These are phyloP conservation scores for Mycena rebaudengoi DNA, from an alignment of 768 basidiomycete species.

Conservation along the genomic window DNA sequence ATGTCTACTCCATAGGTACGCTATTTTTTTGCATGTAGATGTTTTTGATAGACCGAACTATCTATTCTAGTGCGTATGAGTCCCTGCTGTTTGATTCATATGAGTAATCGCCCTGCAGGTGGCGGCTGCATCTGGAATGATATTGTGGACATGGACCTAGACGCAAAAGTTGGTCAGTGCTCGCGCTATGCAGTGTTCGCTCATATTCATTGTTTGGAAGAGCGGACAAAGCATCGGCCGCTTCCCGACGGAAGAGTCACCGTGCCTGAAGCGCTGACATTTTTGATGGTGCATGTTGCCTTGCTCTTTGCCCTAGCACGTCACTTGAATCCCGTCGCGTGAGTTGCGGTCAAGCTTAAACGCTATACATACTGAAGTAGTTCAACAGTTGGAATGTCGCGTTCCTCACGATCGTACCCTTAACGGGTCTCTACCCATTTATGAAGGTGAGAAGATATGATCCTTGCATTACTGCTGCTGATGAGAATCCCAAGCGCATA, in stretches of 20 bases:
- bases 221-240: constrained; percentile 1
- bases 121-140: not conserved
- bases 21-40: no score
- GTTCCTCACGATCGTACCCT: not conserved
- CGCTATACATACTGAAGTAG: not conserved
- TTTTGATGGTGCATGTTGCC: not conserved
- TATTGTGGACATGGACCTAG: not conserved
- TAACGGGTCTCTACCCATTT: not conserved
- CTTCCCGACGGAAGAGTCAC: not conserved
- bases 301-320: not conserved
- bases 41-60: not conserved
- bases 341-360: not conserved
- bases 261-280: not conserved
- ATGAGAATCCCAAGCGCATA: no score
- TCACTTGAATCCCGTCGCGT: not conserved
- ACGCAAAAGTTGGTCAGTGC: not conserved
- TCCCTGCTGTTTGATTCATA: no score
- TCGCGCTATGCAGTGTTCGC: no score
- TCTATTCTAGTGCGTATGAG: not conserved
- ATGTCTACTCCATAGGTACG: not conserved
- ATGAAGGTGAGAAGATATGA: no score
- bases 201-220: not conserved
- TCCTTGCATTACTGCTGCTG: no score
- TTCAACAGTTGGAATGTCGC: not conserved
- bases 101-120: not conserved